phyloP scores from a whole-genome alignment of 1,284 basidiomycete genomes.

The Puccinia coronata region DNA sequence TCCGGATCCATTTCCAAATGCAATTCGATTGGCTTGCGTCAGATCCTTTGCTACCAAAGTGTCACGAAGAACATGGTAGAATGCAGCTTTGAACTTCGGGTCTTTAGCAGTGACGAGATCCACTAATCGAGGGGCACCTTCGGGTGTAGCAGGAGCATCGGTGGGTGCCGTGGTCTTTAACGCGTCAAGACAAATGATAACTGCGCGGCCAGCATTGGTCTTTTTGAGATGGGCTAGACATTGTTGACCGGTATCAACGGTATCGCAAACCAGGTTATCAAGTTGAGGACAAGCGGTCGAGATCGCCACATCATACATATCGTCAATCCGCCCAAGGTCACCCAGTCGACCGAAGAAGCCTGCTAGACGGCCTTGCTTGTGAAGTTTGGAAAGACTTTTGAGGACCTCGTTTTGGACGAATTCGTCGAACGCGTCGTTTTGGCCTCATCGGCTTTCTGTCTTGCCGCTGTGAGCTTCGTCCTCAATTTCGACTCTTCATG shows the following conservation, averaged over 20 bases:
- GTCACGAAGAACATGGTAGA: slow-evolving; percentile 85
- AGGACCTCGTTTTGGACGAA: slow-evolving; percentile 84
- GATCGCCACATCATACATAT: slow-evolving; percentile 94
- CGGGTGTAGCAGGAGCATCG: slow-evolving; percentile 73
- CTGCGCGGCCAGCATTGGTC: slow-evolving; percentile 87
- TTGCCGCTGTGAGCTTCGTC: slow-evolving; percentile 67
- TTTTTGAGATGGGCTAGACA: slow-evolving; percentile 87
- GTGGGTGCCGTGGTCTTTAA: slow-evolving; percentile 65
- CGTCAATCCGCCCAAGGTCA: slow-evolving; percentile 87
- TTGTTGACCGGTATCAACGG: slow-evolving; percentile 80
- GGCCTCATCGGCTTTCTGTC: slow-evolving; percentile 84
- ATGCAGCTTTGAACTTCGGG: slow-evolving; percentile 76
- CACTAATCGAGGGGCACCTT: slow-evolving; percentile 85
- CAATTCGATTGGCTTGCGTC: slow-evolving; percentile 91
- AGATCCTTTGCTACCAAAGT: slow-evolving; percentile 88
- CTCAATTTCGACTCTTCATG: slow-evolving; percentile 65
- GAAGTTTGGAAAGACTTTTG: slow-evolving; percentile 74
- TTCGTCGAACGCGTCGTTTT: slow-evolving; percentile 79
- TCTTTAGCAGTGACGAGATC: slow-evolving; percentile 93
- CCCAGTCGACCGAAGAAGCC: slow-evolving; percentile 97
- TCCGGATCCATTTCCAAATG: slow-evolving; percentile 66
- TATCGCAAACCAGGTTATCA: slow-evolving; percentile 90
- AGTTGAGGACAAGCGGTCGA: slow-evolving; percentile 83
- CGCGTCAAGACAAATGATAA: slow-evolving; percentile 89
- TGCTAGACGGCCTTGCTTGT: slow-evolving; percentile 73